Conservation (phyloP, 2,329 filamentous ascomycete genomes). For the Monosporascus sp. region DNA sequence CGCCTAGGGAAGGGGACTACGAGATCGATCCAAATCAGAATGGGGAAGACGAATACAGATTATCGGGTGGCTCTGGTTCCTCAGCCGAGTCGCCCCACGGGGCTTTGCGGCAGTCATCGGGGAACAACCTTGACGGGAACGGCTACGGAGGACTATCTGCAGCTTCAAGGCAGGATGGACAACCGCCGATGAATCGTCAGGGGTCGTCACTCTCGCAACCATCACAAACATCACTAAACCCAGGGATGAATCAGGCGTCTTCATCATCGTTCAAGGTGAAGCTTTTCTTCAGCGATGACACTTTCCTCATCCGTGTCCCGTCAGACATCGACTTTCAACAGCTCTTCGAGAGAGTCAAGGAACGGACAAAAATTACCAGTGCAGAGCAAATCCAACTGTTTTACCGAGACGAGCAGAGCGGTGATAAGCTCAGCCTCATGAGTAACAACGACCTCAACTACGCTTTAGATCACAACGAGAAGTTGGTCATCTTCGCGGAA, state of each 20-base stretch:
- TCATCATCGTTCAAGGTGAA: slow-evolving; percentile 78
- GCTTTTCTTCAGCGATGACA: slow-evolving; percentile 86
- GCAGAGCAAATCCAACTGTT: slow-evolving; percentile 71
- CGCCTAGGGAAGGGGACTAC: slow-evolving; percentile 83
- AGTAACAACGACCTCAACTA: slow-evolving; percentile 76
- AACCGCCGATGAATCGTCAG: slow-evolving; percentile 38
- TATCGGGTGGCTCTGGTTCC: slow-evolving; percentile 67
- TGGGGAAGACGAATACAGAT: slow-evolving; percentile 64
- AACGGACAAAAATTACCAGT: slow-evolving; percentile 69
- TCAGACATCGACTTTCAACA: slow-evolving; percentile 72
- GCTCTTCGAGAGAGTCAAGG: slow-evolving; percentile 76
- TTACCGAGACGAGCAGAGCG: slow-evolving; percentile 80
- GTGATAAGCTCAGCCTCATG: slow-evolving; percentile 67
- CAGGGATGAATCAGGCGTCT: slow-evolving; percentile 39
- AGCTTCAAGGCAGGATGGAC: slow-evolving; percentile 40
- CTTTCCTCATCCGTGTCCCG: slow-evolving; percentile 86
- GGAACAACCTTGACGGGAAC: slow-evolving; percentile 56
- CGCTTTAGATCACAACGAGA: slow-evolving; percentile 79
- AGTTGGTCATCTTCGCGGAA: slow-evolving; percentile 73
- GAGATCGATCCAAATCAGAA: slow-evolving; percentile 71
- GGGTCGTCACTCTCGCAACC: slow-evolving; percentile 45
- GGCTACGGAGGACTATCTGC: slow-evolving; percentile 50
- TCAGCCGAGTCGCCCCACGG: slow-evolving; percentile 58
- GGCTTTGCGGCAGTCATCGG: slow-evolving; percentile 60
- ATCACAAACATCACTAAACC: slow-evolving; percentile 52